Evolutionary conservation across 768 basidiomycete genomes (phyloP), one percentile per base, ranked within the genome.

Genomic region (Psilocybe subaeruginosa): DNA sequence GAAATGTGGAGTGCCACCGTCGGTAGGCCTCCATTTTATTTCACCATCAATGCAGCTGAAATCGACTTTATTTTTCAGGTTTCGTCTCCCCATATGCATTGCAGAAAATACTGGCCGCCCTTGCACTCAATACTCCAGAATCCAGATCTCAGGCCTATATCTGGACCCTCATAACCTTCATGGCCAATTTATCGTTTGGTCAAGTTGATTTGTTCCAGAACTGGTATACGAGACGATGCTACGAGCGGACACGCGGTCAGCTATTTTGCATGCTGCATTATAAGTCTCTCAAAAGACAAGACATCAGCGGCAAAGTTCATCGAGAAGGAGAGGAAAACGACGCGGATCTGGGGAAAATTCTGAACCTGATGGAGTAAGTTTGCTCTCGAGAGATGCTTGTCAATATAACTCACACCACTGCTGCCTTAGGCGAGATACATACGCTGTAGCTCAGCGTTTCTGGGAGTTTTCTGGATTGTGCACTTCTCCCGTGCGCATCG

Each of bases 381-480:
- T n/a, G 54, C 54, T 59, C 54, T 12, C 27, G 51, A 45, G 12
- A 53, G n/a, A 8, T n/a, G 3, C 11, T 31, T 2, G 33, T 47
- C 27, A 23, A 16, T 48, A 14, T 54, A 8, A 43, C 58, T 48
- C 30, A 41, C 59, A 35, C 27, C 23, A 17, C 47, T 46, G 16
- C 50, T 19, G 9, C 17, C 52, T 55, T 69, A 91, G 89, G 72
- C 87, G 87, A 17, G 89, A 91, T 68, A 77, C 87, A 0, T 91
- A 90, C 66, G 82, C 87, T 17, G 86, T 91, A 14, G 78, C 89
- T 2, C 85, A 89, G 64, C 79, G 89, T 3, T 90, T 90, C 69
- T 91, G 89, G 89, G 85, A 88, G 41, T 87, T 89, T 70, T 84
- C 88, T 4, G 82, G 80, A 1, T 68, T 91, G n/a, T 84, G 87